phyloP scores from a whole-genome alignment of 345 rosid genomes.

The Leavenworthia alabamica region DNA sequence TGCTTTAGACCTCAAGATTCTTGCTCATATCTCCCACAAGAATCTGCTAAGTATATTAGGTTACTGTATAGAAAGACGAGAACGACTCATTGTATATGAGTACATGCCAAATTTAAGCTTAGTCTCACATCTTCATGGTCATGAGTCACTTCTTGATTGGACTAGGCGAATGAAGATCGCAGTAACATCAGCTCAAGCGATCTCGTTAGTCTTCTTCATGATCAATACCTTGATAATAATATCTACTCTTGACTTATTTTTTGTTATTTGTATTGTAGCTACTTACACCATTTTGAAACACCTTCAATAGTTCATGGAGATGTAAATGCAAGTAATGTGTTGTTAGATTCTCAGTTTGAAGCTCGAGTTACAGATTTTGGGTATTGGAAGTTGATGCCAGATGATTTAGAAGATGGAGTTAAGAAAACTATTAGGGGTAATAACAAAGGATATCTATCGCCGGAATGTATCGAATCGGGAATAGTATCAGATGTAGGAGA shows the following conservation, averaged over 20 bases:
- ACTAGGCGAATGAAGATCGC: conserved; percentile 77
- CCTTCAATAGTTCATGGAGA: conserved; percentile 63
- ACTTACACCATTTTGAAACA: conserved; percentile 84
- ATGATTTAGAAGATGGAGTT: conserved; percentile 71
- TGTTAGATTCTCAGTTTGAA: conserved; percentile 65
- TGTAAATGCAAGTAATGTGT: conserved; percentile 54
- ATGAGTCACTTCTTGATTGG: conserved; percentile 92
- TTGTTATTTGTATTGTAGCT: conserved; percentile 36
- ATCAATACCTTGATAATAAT: background rate
- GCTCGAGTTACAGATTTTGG: conserved; percentile 86
- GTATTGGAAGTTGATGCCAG: conserved; percentile 74
- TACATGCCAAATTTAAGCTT: conserved; percentile 89
- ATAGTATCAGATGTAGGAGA: conserved; percentile 75
- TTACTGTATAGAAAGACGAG: conserved; percentile 95
- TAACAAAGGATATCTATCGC: conserved; percentile 69
- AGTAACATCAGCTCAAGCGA: conserved; percentile 87
- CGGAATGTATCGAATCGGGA: conserved; percentile 83
- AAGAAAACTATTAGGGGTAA: conserved; percentile 70
- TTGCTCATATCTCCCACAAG: conserved; percentile 87
- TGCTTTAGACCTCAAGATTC: conserved; percentile 70
- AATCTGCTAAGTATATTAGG: conserved; percentile 80
- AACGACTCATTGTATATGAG: conserved; percentile 82
- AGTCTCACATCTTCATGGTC: conserved; percentile 93
- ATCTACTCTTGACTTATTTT: background rate
- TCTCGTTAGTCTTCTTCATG: conserved; percentile 49